Evolutionary conservation across 177 flowering plant species (phyloP), one percentile per base, ranked within the genome.

Genomic region (Tripterygium wilfordii): DNA sequence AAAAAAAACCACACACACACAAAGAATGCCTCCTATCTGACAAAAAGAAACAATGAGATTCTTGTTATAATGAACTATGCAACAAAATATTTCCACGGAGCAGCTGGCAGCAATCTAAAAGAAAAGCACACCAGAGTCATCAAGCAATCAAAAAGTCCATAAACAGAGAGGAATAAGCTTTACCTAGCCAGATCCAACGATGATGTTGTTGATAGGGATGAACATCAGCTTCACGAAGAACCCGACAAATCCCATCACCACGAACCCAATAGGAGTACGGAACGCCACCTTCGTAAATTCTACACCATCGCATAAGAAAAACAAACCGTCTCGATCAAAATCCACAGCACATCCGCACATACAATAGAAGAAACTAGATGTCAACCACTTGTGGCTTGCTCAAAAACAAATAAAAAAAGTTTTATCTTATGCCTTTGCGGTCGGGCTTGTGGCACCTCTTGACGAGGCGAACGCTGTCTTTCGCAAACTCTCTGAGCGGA

Each of bases 171-270:
- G 30, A 28, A 28, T 10, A 28, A 10, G 10, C 39, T 36, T 13
- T 36, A 36, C 19, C 39, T 36, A 38, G 20, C 23, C 24, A 38
- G 42, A 38, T 18, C 42, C 89, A 16, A 85, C 95, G 36, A 85
- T 85, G 57, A 82, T 85, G 54, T 85, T 82, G 71, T 85, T 85
- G 63, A 83, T 83, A 0, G 91, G 91, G 54, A 83, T 83, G 65
- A 83, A 83, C 50, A 83, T 77, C 37, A 83, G 62, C 75, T 83
- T 83, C 26, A 83, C 88, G 63, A 83, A 83, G 41, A 83, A 83
- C 2, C 91, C 91, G 0, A 83, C 88, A 47, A 83, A 79, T 21
- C 91, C 91, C 91, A 83, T 83, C 48, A 83, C 90, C 6, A 79
- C 83, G 62, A 84, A 83, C 3, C 92, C 88, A 28, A 81, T 72